phyloP scores from a whole-genome alignment of 1,139 yeast species.

The Pichia sp. region DNA sequence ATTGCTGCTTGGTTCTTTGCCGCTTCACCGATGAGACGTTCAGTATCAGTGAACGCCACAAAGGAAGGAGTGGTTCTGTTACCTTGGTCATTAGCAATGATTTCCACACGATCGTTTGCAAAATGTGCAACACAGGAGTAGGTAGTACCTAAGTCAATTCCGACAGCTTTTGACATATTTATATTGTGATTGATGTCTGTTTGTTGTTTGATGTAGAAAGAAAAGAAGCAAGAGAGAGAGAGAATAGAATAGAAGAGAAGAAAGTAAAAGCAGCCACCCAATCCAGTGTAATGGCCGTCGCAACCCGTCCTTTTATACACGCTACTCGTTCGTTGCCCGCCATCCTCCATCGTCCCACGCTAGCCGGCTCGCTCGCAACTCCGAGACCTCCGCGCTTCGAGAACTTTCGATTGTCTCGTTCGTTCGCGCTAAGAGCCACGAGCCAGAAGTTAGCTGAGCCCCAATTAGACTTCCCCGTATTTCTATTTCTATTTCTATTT shows the following conservation, averaged over 20 bases:
- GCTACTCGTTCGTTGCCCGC: neutral
- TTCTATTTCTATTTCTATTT: no score
- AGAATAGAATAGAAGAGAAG: neutral
- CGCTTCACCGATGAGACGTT: constrained; percentile 88
- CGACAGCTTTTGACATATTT: constrained; percentile 60
- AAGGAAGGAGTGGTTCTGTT: constrained; percentile 90
- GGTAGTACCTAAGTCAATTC: constrained; percentile 82
- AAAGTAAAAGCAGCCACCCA: neutral
- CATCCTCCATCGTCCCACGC: neutral
- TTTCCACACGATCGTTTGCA: constrained; percentile 69
- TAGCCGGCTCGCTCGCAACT: neutral
- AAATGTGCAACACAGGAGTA: constrained; percentile 79
- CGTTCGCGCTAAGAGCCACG: no score
- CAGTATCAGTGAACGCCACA: constrained; percentile 79
- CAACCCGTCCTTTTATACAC: no score
- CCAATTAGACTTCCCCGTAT: no score
- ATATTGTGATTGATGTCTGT: neutral
- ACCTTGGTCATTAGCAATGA: constrained; percentile 92
- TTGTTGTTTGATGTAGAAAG: neutral
- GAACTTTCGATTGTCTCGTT: no score
- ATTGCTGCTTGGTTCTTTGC: constrained; percentile 90
- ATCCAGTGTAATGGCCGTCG: no score
- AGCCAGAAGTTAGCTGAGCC: no score
- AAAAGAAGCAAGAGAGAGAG: neutral
- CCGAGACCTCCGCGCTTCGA: neutral